Conservation (phyloP, 2,329 filamentous ascomycete genomes). For the Grosmannia clavigera region DNA sequence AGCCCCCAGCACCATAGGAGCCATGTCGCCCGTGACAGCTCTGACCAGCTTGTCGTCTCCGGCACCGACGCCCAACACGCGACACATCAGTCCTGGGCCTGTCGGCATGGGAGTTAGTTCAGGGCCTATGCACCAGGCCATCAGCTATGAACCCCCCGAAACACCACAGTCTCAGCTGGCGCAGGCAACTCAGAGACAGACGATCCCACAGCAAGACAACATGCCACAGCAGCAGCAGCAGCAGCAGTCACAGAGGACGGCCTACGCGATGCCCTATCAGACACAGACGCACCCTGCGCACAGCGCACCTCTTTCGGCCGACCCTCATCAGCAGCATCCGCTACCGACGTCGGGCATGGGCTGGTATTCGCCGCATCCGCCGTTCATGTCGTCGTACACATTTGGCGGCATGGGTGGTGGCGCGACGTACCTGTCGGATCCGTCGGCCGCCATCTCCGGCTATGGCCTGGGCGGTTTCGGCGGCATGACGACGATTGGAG, state of each 20-base stretch:
- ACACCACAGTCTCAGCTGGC: conserved; percentile 14
- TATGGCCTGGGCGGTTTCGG: conserved; percentile 12
- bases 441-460: conserved; percentile 13
- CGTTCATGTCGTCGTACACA: conserved; percentile 38
- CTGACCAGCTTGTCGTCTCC: conserved; percentile 14
- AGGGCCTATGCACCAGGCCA: background rate
- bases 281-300: background rate
- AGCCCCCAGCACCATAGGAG: conserved; percentile 17
- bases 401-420: conserved; percentile 24
- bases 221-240: background rate
- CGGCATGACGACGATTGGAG: conserved; percentile 4
- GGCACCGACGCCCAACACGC: conserved; percentile 23
- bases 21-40: conserved; percentile 24
- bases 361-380: conserved; percentile 31
- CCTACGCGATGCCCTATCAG: background rate
- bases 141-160: conserved; percentile 14
- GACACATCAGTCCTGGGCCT: conserved; percentile 17
- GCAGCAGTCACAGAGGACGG: background rate
- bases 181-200: conserved; percentile 9
- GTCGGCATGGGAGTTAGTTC: conserved; percentile 6
- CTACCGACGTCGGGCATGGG: conserved; percentile 24
- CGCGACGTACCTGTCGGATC: conserved; percentile 10
- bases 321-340: background rate
- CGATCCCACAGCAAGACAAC: background rate
- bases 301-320: background rate